Base-by-base conservation (phyloP, 2,329 filamentous ascomycete genomes). In the Epichloe scottii region DNA sequence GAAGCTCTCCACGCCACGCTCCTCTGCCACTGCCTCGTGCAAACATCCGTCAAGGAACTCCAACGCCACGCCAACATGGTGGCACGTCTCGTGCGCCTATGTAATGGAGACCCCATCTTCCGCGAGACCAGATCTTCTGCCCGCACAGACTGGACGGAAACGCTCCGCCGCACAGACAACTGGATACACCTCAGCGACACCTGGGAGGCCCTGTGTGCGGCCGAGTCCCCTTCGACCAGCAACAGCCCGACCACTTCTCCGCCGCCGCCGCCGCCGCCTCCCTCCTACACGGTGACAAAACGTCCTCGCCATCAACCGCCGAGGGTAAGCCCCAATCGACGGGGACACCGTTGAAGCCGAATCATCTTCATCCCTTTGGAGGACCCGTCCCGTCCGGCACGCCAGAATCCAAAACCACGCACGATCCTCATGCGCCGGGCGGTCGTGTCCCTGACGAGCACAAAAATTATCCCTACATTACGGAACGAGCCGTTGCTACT, bases 41-140 rank as follows among this genome's bases (percentile, higher is more conserved):
- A 91, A 65, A 94, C 88, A 0, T 85, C 87, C 0, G 66, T 79
- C 11, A 88, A 85, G 58, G 87, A 93, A 63, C 77, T 90, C 35
- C 78, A 82, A 47, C 85, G 87, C 37, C 87, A 93, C 62, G 86
- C 87, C 0, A 77, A 89, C 69, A 93, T 90, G 77, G 87, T 85
- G 4, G 85, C 87, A 15, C 81, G 87, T 5, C 74, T 93, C 2
- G 76, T 80, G 4, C 78, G 87, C 19, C 75, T 93, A 23, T 82
- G 80, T 46, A 85, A 93, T 59, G 87, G 87, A 4, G 90, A 88
- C 58, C 88, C 88, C 0, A 78, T 91, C 46, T 91, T 94, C 62
- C 81, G 89, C 56, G 75, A 82, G 0, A 81, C 83, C 23, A 75
- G 84, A 47, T 85, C 80, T 3, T 82, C 85, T 1, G 82, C 85